Evolutionary conservation across 768 basidiomycete genomes (phyloP), one percentile per base, ranked within the genome.

Genomic region (Exsudoporus frostii): DNA sequence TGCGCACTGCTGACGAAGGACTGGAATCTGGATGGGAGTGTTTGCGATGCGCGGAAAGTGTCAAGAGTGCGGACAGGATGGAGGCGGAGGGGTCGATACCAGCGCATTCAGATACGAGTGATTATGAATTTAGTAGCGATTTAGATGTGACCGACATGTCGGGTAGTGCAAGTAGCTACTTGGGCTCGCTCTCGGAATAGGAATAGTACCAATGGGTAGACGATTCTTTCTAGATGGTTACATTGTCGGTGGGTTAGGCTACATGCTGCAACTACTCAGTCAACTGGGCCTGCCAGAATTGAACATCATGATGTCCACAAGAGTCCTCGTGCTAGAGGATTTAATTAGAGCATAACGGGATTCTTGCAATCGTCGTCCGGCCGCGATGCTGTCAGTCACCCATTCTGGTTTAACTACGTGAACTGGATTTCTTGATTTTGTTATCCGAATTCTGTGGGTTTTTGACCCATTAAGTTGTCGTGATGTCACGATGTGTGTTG

Each of bases 401-500:
- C 88, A 91, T 65, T 86, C 84, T 9, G 88, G 88, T 51, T 76
- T 82, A 30, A 92, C 88, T 50, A 92, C 79, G 50, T 86, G 77
- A 20, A 75, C 72, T 33, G 75, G 75, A 51, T 66, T 76, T 56
- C 74, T 73, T 30, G 72, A 73, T 60, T 80, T 83, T 22, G 72
- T 66, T 19, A 77, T 80, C 50, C 92, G 68, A 46, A 84, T 61
- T 60, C 77, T 82, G 53, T 91, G 82, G 3, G 80, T 85, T 69
- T 92, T 92, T 25, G 82, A 79, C 17, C 78, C 88, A 61, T 77
- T 88, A 51, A 92, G 74, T 48, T 78, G 79, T 57, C 82, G 81
- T 7, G 89, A 90, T 9, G 86, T 87, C 36, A 94, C 63, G 46
- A 93, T 84, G 65, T 94, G 91, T 7, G 91, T 92, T 42, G 85